Conservation (phyloP, 2,329 filamentous ascomycete genomes). For the Pseudocercospora fuligena region DNA sequence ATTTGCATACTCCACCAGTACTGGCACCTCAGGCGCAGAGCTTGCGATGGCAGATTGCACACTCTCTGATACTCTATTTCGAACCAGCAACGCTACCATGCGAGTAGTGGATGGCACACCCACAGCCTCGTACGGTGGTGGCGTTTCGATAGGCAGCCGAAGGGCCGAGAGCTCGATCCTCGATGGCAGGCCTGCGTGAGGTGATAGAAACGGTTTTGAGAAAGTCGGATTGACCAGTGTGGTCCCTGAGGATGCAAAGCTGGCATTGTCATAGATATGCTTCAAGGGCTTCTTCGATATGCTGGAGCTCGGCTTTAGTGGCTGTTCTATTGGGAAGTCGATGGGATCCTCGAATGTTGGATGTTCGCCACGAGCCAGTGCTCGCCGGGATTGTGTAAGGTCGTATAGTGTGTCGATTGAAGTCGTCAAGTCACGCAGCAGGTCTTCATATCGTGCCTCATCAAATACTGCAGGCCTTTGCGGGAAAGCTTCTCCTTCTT, state of each 20-base stretch:
- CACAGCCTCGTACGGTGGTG: conserved; percentile 55
- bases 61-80: conserved; percentile 35
- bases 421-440: conserved; percentile 73
- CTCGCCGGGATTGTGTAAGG: conserved; percentile 68
- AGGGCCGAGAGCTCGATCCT: conserved; percentile 50
- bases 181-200: conserved; percentile 47
- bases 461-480: conserved; percentile 59
- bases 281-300: conserved; percentile 19
- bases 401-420: conserved; percentile 82
- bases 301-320: conserved; percentile 17
- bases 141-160: conserved; percentile 51
- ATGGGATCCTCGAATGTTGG: conserved; percentile 35
- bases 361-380: conserved; percentile 45
- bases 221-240: conserved; percentile 49
- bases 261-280: conserved; percentile 28
- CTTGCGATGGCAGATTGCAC: conserved; percentile 43
- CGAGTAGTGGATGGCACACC: conserved; percentile 51
- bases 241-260: conserved; percentile 46
- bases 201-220: conserved; percentile 36
- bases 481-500: conserved; percentile 41
- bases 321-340: conserved; percentile 1
- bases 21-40: conserved; percentile 49
- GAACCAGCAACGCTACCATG: conserved; percentile 49
- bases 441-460: conserved; percentile 73
- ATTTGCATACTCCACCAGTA: conserved; percentile 72